Percentiles rank a stretch among this genome's conserved stretches.
These are phyloP conservation scores for Torulaspora indica DNA, from an alignment of 805 yeast species.

Conservation along the genomic window DNA sequence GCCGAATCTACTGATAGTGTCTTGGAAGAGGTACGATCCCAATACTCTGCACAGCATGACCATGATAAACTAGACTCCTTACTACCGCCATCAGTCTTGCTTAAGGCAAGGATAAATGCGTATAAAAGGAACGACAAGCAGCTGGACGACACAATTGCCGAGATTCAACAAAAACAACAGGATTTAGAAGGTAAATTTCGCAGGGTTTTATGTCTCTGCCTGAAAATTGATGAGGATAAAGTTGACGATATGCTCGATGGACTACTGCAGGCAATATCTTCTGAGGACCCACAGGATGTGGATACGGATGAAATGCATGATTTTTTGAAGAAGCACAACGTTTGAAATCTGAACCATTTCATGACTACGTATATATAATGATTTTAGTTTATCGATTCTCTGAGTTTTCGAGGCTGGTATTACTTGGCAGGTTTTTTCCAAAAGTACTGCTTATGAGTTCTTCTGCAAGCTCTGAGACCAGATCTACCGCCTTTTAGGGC, in stretches of 20 bases:
- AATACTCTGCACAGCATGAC: conserved; percentile 11
- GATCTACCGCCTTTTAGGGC: conserved; percentile 72
- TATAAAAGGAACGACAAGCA: conserved; percentile 64
- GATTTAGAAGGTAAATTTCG: conserved; percentile 73
- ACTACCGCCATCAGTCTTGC: conserved; percentile 40
- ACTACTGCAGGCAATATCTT: conserved; percentile 83
- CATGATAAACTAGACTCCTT: conserved; percentile 17
- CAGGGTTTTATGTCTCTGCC: conserved; percentile 81
- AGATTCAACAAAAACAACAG: conserved; percentile 49
- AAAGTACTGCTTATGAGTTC: conserved; percentile 75
- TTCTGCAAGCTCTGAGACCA: conserved; percentile 83
- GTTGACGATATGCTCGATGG: conserved; percentile 82
- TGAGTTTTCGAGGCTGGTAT: neutral
- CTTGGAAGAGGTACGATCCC: conserved; percentile 22
- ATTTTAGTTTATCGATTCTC: neutral
- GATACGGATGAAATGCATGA: conserved; percentile 49
- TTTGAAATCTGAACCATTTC: conserved; percentile 9
- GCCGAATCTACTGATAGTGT: conserved; percentile 24
- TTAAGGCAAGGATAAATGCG: conserved; percentile 76
- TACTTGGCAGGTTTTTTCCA: conserved; percentile 44
- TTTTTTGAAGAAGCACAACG: conserved; percentile 48
- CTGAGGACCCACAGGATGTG: conserved; percentile 63
- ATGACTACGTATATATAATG: conserved; percentile 1
- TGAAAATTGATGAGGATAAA: conserved; percentile 75
- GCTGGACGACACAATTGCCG: conserved; percentile 49